These are phyloP conservation scores for Auricularia cornea DNA, from an alignment of 768 basidiomycete species.

Conservation along the genomic window DNA sequence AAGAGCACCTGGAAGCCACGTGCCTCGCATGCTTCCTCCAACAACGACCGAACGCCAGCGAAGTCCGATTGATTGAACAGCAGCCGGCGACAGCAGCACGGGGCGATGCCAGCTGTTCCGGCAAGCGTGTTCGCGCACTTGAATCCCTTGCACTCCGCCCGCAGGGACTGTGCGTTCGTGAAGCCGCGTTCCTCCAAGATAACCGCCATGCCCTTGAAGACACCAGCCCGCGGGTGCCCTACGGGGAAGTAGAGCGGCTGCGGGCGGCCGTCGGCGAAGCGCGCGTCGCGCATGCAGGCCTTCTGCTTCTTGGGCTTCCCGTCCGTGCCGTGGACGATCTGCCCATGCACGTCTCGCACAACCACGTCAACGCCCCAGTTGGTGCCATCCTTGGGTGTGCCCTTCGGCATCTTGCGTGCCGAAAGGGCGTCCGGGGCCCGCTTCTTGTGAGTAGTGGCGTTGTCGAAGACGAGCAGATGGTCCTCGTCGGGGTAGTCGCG, in stretches of 20 bases:
- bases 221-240: constrained; percentile 14
- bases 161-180: neutral
- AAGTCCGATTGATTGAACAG: constrained; percentile 39
- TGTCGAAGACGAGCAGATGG: too few species aligned
- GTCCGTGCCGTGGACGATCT: too few species aligned
- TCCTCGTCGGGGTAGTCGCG: too few species aligned
- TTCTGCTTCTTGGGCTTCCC: neutral
- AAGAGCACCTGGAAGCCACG: constrained; percentile 26
- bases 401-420: constrained; percentile 31
- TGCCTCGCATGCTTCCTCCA: constrained; percentile 20
- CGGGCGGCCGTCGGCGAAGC: constrained; percentile 10
- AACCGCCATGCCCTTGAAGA: constrained; percentile 33
- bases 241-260: constrained; percentile 27
- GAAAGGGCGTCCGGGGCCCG: too few species aligned
- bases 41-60: constrained; percentile 20
- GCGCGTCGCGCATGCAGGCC: constrained; percentile 24
- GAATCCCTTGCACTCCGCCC: constrained; percentile 18
- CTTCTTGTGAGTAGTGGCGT: too few species aligned
- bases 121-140: constrained; percentile 19
- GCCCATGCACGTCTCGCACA: too few species aligned
- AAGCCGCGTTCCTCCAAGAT: constrained; percentile 7
- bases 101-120: neutral
- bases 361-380: too few species aligned
- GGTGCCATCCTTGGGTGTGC: constrained; percentile 1
- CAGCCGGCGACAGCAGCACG: constrained; percentile 29